Base-by-base conservation (phyloP, 495 filamentous ascomycete species). In the Penicillium macrosclerotiorum region DNA sequence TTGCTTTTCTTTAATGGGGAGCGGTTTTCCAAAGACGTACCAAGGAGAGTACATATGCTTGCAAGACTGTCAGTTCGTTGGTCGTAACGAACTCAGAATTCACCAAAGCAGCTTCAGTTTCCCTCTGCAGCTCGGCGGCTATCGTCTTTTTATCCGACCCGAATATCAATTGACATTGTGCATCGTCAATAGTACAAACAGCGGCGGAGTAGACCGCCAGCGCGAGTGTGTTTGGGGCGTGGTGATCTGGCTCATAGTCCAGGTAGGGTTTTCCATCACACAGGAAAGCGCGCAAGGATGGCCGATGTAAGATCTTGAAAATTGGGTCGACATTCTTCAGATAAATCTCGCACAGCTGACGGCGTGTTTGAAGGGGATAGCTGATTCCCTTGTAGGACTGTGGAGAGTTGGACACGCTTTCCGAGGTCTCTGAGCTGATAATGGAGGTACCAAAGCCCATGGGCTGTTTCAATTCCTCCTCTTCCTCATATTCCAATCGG, bases 41-140 rank as follows among this genome's bases (percentile, higher is more conserved):
- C 47, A 78, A 47, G 33, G 68, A 82, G 2, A 84, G 61, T 20
- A 78, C 69, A 50, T 80, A 80, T 7, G 77, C 78, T 52, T 81
- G 79, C 16, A 84, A 54, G 11, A 80, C 72, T 20, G 76, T 71
- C 22, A 78, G 60, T 39, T 83, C 79, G 44, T 78, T 71, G 0
- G 75, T 78, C 1, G 62, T 69, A 3, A 82, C 55, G 48, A 81
- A 77, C 43, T 79, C 76, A 1, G 75, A 73, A 20, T 63, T 58
- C 26, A 70, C 69, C 12, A 83, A 53, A 1, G 75, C 68, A 29
- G 67, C 59, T 51, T 82, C 76, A 8, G 73, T 54, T 4, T 65
- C 72, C 16, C 64, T 72, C 8, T 74, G 75, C 39, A 80, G 79
- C 18, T 65, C 63, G 6, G 62, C 49, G 8, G 77, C 49, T 5